Evolutionary conservation across 208 protist genomes (phyloP), one percentile per base, ranked within the genome.

Genomic region (Acanthamoeba castellanii): DNA sequence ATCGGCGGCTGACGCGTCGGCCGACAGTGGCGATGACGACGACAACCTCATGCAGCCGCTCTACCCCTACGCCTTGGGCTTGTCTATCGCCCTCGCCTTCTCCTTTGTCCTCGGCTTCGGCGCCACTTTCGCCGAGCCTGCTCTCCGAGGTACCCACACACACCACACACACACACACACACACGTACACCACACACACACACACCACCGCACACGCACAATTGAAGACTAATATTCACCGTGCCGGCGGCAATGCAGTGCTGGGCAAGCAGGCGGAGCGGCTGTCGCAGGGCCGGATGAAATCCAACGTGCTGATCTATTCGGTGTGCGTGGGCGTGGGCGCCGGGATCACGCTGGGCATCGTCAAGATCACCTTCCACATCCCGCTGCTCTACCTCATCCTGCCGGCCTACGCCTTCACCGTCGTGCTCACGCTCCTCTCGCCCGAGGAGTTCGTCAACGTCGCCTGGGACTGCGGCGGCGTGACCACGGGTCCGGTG

Each of bases 301-400:
- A 20, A 11, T 6, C 70, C 30, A 20, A 20, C 25, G 30, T 42
- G 70, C 37, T 78, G 70, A 78, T 78, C 11, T 78, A 78, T 11
- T 78, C 70, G n/a, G 70, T 78, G 32, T 78, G 70, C 70, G 70
- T 78, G 32, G 37, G 70, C 37, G 70, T 78, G 16, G 70, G 70
- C 30, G 70, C 37, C 16, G 70, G 70, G 32, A 78, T 78, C 37
- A 34, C 37, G n/a, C 70, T 78, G 70, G 70, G 70, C 70, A 78
- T 78, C 70, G 30, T 78, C 70, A 78, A 78, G 70, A 78, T 78
- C 70, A 78, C 70, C 30, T 78, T 78, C 37, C 70, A 78, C 37
- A 45, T 78, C 32, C 70, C 70, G n/a, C 70, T 78, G 70, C n/a
- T 78, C 30, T 78, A 78, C 70, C 30, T 78, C 16, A 78, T 78